Conservation (phyloP, 1,284 basidiomycete genomes). For the Ustilago loliicola region DNA sequence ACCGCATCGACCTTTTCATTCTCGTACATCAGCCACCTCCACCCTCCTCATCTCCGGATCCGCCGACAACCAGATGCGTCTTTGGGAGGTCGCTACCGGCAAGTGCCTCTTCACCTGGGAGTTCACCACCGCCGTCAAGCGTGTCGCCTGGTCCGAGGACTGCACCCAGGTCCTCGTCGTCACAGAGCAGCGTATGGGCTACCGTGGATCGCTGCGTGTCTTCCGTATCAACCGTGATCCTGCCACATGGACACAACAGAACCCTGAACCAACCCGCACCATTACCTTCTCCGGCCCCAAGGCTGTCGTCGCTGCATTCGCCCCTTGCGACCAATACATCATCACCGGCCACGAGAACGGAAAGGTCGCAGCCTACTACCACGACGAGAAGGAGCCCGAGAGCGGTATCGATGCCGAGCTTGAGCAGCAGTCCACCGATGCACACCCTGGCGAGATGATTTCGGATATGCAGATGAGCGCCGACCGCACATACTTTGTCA, state of each 20-base stretch:
- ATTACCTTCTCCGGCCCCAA: slow-evolving; percentile 74
- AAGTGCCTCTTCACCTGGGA: slow-evolving; percentile 87
- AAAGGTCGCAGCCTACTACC: slow-evolving; percentile 76
- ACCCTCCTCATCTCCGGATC: slow-evolving; percentile 87
- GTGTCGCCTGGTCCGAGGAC: slow-evolving; percentile 85
- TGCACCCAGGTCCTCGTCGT: slow-evolving; percentile 82
- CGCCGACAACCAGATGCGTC: slow-evolving; percentile 87
- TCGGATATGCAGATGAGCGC: slow-evolving; percentile 93
- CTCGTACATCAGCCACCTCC: slow-evolving; percentile 78
- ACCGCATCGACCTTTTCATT: slow-evolving; percentile 8
- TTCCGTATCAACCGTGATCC: slow-evolving; percentile 78
- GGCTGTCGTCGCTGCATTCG: slow-evolving; percentile 93
- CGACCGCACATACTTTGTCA: slow-evolving; percentile 94
- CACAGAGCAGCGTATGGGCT: slow-evolving; percentile 96
- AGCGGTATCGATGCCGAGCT: slow-evolving; percentile 80
- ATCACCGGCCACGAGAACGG: slow-evolving; percentile 96
- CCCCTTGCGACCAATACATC: slow-evolving; percentile 82
- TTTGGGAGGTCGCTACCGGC: slow-evolving; percentile 91
- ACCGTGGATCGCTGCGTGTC: slow-evolving; percentile 78
- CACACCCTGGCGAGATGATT: slow-evolving; percentile 57
- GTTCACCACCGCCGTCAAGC: slow-evolving; percentile 96
- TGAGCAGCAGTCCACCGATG: slow-evolving; percentile 79
- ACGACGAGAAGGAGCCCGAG: slow-evolving; percentile 69
- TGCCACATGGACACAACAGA: slow-evolving; percentile 62
- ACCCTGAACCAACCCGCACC: slow-evolving; percentile 62